Percentiles rank a stretch among this genome's conserved stretches.
These are phyloP conservation scores for Wickerhamomyces silvicola DNA, from an alignment of 805 yeast species.

Conservation along the genomic window DNA sequence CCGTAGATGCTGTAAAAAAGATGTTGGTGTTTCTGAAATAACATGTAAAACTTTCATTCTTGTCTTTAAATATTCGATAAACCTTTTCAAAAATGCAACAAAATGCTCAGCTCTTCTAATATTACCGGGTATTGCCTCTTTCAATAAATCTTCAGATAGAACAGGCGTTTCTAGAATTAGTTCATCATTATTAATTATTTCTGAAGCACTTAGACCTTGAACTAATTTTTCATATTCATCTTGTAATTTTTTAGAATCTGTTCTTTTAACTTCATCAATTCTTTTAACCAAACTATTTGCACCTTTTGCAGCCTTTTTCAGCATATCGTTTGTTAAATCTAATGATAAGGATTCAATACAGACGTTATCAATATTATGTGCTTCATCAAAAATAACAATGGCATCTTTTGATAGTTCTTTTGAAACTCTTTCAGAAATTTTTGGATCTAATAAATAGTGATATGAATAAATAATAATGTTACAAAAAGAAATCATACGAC, in stretches of 20 bases:
- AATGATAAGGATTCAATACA: constrained; percentile 93
- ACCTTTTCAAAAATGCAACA: constrained; percentile 84
- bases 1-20: constrained; percentile 87
- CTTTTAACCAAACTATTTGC: constrained; percentile 72
- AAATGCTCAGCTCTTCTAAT: constrained; percentile 97
- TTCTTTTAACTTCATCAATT: constrained; percentile 77
- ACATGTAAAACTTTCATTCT: constrained; percentile 97
- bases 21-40: constrained; percentile 93
- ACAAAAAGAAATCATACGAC: constrained; percentile 95
- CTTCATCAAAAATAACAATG: constrained; percentile 95
- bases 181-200: constrained; percentile 56
- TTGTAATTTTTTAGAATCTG: constrained; percentile 78
- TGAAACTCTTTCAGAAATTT: constrained; percentile 93
- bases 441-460: constrained; percentile 94
- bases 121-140: constrained; percentile 96
- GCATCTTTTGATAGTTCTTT: constrained; percentile 86
- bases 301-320: constrained; percentile 83
- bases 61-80: constrained; percentile 90
- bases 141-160: constrained; percentile 74
- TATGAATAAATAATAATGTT: constrained; percentile 93
- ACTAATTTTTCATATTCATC: constrained; percentile 89
- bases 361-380: constrained; percentile 97
- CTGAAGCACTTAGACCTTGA: constrained; percentile 81
- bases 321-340: constrained; percentile 84
- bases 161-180: constrained; percentile 82